These are phyloP conservation scores for Gossypium sturtianum DNA, from an alignment of 345 rosid species.

Conservation along the genomic window DNA sequence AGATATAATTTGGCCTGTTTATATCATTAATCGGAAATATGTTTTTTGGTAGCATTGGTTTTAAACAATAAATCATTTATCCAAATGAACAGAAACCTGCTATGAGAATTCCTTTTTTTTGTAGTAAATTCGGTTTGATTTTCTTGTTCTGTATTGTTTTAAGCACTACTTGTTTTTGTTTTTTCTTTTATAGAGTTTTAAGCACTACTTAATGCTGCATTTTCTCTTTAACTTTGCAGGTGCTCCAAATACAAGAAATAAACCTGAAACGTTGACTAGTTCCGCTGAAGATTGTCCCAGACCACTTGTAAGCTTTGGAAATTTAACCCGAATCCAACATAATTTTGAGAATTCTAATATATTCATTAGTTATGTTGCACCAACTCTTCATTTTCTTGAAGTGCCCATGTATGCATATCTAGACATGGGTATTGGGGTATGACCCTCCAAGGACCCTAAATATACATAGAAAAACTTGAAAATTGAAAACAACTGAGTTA, in stretches of 20 bases:
- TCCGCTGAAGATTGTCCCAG: neutral
- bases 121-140: neutral
- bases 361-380: too few species aligned
- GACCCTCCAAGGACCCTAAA: too few species aligned
- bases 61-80: neutral
- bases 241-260: constrained; percentile 28
- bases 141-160: neutral
- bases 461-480: too few species aligned
- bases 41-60: neutral
- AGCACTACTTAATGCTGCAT: neutral
- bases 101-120: neutral
- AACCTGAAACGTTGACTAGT: constrained; percentile 27
- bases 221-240: constrained; percentile 31
- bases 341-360: too few species aligned
- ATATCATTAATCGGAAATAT: neutral
- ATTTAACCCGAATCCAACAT: neutral
- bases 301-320: neutral
- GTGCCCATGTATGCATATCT: too few species aligned
- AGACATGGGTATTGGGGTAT: too few species aligned
- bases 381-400: too few species aligned
- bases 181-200: neutral
- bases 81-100: neutral
- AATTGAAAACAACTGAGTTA: too few species aligned
- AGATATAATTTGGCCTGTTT: neutral
- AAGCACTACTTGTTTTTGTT: too few species aligned